phyloP scores from a whole-genome alignment of 371 early-diverging fungal genomes.

The Mucor racemosus region DNA sequence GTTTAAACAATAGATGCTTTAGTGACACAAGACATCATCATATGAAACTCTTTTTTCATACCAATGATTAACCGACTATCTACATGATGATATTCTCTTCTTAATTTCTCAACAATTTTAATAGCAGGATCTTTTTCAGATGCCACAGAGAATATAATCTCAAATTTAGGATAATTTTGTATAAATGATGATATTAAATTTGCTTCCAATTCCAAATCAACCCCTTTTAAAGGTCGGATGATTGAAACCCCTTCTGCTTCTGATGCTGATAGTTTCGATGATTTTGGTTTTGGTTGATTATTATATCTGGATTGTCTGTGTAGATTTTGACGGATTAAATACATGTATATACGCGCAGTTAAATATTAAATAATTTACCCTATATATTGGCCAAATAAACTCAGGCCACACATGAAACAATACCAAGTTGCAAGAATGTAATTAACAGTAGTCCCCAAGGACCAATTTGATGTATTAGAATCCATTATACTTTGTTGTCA shows the following conservation, averaged over 20 bases:
- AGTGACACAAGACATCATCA: neutral
- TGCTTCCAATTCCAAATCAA: conserved; percentile 79
- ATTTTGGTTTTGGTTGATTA: conserved; percentile 47
- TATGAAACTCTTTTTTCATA: conserved; percentile 26
- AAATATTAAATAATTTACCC: conserved; percentile 27
- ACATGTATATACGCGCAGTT: neutral
- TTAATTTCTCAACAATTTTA: conserved; percentile 70
- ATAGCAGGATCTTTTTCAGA: conserved; percentile 78
- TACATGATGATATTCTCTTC: conserved; percentile 68
- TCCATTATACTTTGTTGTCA: neutral
- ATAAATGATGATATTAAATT: conserved; percentile 83
- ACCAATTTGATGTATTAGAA: conserved; percentile 1
- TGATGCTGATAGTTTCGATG: conserved; percentile 46
- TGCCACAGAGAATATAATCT: conserved; percentile 89
- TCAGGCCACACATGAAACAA: conserved; percentile 44
- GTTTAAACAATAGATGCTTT: neutral
- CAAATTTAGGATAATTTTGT: conserved; percentile 83
- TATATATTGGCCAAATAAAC: conserved; percentile 50
- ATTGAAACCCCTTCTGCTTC: conserved; percentile 78
- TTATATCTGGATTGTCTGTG: conserved; percentile 58
- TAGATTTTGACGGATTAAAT: neutral
- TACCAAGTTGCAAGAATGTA: conserved; percentile 39
- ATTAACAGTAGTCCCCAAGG: neutral
- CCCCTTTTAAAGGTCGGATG: conserved; percentile 90
- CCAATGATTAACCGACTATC: conserved; percentile 81